Evolutionary conservation across 148 eudicot genomes (phyloP).

Genomic region (Rhododendron mucronatum): DNA sequence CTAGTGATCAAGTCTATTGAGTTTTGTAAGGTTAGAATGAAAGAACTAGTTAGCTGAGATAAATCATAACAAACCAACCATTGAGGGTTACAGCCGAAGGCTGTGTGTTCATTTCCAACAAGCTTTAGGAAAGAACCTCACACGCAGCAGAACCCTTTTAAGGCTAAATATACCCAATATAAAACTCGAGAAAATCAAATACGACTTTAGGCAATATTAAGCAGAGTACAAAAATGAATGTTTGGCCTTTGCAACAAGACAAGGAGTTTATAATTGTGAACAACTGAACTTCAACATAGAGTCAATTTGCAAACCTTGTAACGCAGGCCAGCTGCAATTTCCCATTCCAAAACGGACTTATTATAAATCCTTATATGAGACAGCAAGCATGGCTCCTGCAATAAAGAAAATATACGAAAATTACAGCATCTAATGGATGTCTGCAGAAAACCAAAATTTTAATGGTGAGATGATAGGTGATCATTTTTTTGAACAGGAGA

Average conservation of each 20-base stretch:
- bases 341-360: constrained; percentile 89
- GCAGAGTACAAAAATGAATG: neutral
- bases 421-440: neutral
- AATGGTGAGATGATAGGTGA: neutral
- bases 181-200: neutral
- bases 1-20: neutral
- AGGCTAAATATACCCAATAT: no score
- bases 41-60: neutral
- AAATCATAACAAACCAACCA: neutral
- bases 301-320: constrained; percentile 52
- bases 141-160: neutral
- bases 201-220: neutral
- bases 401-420: constrained; percentile 6
- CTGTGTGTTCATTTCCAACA: neutral
- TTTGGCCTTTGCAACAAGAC: neutral
- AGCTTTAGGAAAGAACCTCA: neutral
- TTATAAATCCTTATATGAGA: constrained; percentile 75
- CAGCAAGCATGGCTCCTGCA: constrained; percentile 76
- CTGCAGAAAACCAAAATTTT: neutral
- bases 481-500: neutral
- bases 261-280: neutral
- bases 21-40: neutral
- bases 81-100: neutral
- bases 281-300: neutral
- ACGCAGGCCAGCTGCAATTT: constrained; percentile 71